A percentile compares a stretch with the other conserved stretches of the same genome.
Evolutionary conservation across 139 green algal genomes (phyloP).

Genomic region (Chlamydomonas applanata): DNA sequence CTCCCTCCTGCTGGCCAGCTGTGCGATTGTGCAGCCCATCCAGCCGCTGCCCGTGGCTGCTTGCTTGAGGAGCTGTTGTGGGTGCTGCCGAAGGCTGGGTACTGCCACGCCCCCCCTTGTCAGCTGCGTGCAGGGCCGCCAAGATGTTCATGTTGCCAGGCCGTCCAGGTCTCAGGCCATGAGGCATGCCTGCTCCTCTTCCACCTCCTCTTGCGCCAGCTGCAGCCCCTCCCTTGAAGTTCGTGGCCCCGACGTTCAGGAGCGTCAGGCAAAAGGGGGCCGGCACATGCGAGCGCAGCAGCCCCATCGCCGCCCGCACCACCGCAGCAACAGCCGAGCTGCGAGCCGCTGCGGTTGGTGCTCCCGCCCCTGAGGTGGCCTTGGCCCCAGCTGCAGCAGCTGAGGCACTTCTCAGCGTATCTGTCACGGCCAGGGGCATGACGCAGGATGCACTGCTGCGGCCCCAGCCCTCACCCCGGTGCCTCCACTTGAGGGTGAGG

Average conservation of each 20-base stretch:
- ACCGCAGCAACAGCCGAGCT: too few relatives aligned
- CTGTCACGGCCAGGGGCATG: constrained; percentile 41
- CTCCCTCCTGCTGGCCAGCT: too few relatives aligned
- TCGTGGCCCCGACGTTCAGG: constrained; percentile 66
- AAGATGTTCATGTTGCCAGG: constrained; percentile 2
- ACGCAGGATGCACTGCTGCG: constrained; percentile 49
- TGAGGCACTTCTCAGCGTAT: constrained; percentile 18
- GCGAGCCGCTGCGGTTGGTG: too few relatives aligned
- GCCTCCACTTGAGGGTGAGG: constrained; percentile 72
- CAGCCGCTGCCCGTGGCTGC: too few relatives aligned
- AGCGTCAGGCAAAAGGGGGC: constrained; percentile 69
- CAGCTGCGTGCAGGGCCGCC: too few relatives aligned
- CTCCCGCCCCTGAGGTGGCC: too few relatives aligned
- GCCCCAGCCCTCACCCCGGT: constrained; percentile 43
- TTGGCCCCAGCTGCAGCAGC: too few relatives aligned
- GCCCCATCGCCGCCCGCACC: constrained; percentile 13
- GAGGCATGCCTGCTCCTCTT: too few relatives aligned
- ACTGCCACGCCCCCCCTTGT: not conserved
- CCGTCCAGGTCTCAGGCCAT: not conserved
- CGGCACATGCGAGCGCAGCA: constrained; percentile 35
- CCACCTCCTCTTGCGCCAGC: too few relatives aligned
- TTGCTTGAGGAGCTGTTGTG: too few relatives aligned
- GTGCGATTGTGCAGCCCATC: too few relatives aligned
- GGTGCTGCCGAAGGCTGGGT: too few relatives aligned
- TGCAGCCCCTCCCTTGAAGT: constrained; percentile 19